These are phyloP conservation scores for Paulownia fortunei DNA, from an alignment of 257 asterid species.

Conservation along the genomic window DNA sequence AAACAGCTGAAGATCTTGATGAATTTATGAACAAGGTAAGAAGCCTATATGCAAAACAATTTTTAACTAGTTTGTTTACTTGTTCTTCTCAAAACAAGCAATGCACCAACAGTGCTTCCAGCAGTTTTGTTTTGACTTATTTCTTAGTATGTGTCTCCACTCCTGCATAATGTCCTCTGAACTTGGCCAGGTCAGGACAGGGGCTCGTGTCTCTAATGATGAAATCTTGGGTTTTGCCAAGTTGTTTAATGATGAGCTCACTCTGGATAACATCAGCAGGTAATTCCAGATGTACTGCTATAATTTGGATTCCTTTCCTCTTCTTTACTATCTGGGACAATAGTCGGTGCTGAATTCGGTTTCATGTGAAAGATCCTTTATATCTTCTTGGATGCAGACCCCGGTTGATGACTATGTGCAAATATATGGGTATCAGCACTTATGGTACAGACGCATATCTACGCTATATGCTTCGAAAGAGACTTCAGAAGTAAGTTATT, in stretches of 20 bases:
- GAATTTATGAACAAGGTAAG: conserved; percentile 84
- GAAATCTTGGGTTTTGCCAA: conserved; percentile 95
- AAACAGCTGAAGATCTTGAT: conserved; percentile 98
- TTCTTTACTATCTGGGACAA: conserved; percentile 4
- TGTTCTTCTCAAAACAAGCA: conserved; percentile 9
- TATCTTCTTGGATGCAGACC: conserved; percentile 65
- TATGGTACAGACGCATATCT: conserved; percentile 88
- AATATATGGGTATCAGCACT: conserved; percentile 88
- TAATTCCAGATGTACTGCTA: conserved; percentile 23
- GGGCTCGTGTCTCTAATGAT: conserved; percentile 82
- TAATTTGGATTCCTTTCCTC: conserved; percentile 20
- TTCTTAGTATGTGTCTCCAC: conserved; percentile 6
- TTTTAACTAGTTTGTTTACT: neutral
- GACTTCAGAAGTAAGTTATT: conserved; percentile 67
- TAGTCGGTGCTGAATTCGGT: conserved; percentile 8
- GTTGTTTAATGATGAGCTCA: conserved; percentile 97
- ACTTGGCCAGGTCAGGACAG: conserved; percentile 81
- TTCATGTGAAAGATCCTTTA: conserved; percentile 17
- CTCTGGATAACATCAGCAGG: conserved; percentile 98
- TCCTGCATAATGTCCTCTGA: conserved; percentile 10
- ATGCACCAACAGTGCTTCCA: conserved; percentile 9
- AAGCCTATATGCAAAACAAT: neutral
- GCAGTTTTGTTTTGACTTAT: conserved; percentile 15
- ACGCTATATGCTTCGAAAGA: conserved; percentile 87
- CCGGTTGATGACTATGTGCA: conserved; percentile 94